Base-by-base conservation (phyloP, 1,139 yeast genomes). In the Suhomyces kunorum region DNA sequence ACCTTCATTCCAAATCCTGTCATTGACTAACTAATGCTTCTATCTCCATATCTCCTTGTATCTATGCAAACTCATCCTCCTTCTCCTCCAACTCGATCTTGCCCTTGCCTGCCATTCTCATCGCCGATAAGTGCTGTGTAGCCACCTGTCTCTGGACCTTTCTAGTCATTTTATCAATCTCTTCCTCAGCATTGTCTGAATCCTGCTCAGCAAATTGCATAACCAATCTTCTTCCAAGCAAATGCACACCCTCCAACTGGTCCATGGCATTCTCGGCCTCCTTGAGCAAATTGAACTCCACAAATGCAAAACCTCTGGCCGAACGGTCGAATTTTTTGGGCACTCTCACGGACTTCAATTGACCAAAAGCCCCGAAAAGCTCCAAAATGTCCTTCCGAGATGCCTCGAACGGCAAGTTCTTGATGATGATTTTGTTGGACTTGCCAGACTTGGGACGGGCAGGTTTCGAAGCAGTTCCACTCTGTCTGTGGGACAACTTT, bases 231-330 rank as follows among this genome's bases (percentile, higher is more conserved):
- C 99, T 83, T 31, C 99, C 99, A 41, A 92, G 77, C 65, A 92
- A 84, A 76, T 92, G 99, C 3, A 94, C 96, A 46, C 98, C 98
- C 61, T 84, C 87, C 50, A 92, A 76, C 59, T 90, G 94, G 53
- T 83, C 83, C 90, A 92, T 86, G n/a, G 98, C 98, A 58, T 74
- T 81, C 59, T 86, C 96, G 2, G 98, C 98, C 63, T 92, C 99
- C 63, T 89, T 87, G 29, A 88, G 76, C 33, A 94, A 71, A 14
- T 85, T 72, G 57, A 86, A 94, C 64, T 92, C 99, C 34, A 94
- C 96, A 63, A 92, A 92, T 0, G 98, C 98, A 70, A 92, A 92
- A 59, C 99, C 99, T 61, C 98, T 81, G 12, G 97, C 95, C 25
- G 90, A 79, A 61, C 85, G 86, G 73, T 92, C 95, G 70, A 90